phyloP scores from a whole-genome alignment of 805 yeast genomes.

The Teunomyces aglyptinius region DNA sequence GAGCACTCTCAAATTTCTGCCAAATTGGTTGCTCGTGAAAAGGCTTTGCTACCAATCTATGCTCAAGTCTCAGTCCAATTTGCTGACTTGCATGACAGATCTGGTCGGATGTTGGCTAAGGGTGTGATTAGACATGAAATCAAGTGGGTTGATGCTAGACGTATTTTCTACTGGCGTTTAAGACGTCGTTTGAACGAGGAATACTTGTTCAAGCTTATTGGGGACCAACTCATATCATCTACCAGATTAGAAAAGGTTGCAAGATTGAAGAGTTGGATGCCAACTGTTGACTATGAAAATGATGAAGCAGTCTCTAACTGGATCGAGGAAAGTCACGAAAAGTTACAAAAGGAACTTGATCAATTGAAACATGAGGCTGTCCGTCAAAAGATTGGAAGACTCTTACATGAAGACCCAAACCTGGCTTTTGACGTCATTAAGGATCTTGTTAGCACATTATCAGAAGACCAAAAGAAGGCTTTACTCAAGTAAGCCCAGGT shows the following conservation, averaged over 20 bases:
- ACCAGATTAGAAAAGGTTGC: slow-evolving; percentile 81
- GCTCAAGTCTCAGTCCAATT: slow-evolving; percentile 91
- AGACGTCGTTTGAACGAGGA: slow-evolving; percentile 95
- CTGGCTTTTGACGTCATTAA: slow-evolving; percentile 32
- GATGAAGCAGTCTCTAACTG: slow-evolving; percentile 80
- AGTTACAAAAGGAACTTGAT: slow-evolving; percentile 59
- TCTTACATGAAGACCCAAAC: slow-evolving; percentile 35
- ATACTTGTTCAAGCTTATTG: slow-evolving; percentile 73
- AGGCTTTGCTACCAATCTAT: slow-evolving; percentile 78
- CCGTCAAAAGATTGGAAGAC: slow-evolving; percentile 60
- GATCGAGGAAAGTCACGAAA: slow-evolving; percentile 76
- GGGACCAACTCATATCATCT: slow-evolving; percentile 53
- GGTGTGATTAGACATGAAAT: slow-evolving; percentile 84
- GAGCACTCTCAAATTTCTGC: slow-evolving; percentile 64
- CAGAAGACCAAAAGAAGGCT: slow-evolving; percentile 34
- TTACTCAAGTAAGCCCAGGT: slow-evolving; percentile 18
- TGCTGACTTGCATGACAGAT: slow-evolving; percentile 96
- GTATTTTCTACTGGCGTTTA: slow-evolving; percentile 98
- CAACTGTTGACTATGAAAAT: slow-evolving; percentile 64
- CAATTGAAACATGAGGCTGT: slow-evolving; percentile 65
- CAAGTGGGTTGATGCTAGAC: slow-evolving; percentile 84
- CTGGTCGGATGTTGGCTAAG: slow-evolving; percentile 96
- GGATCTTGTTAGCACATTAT: slow-evolving; percentile 32
- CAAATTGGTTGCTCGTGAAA: slow-evolving; percentile 75
- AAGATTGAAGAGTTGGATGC: slow-evolving; percentile 84